These are phyloP conservation scores for Heracleum sosnowskyi DNA, from an alignment of 129 eudicot genomes.

Conservation along the genomic window DNA sequence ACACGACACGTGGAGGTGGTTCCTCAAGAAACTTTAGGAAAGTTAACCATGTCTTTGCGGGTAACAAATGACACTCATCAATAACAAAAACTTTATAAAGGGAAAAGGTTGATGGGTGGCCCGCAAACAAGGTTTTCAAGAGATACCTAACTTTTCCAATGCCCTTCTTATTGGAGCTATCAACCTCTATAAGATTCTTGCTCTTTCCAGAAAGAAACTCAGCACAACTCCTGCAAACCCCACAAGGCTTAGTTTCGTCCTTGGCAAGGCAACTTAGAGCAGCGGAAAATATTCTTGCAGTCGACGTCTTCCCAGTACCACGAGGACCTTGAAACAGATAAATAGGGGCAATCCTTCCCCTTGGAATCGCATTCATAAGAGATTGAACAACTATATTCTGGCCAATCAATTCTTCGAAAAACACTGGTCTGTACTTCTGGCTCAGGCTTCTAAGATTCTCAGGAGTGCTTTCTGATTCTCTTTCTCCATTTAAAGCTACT, in stretches of 20 bases:
- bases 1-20: conserved; percentile 59
- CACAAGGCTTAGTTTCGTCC: conserved; percentile 79
- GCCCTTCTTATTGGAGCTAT: conserved; percentile 68
- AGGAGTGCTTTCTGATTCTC: conserved; percentile 46
- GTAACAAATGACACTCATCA: conserved; percentile 83
- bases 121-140: conserved; percentile 40
- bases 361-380: conserved; percentile 54
- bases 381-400: conserved; percentile 77
- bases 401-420: conserved; percentile 80
- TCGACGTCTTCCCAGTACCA: conserved; percentile 89
- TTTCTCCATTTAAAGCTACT: conserved; percentile 51
- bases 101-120: conserved; percentile 40
- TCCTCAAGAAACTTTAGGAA: conserved; percentile 79
- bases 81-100: conserved; percentile 53
- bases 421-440: conserved; percentile 75
- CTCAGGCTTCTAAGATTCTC: conserved; percentile 67
- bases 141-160: conserved; percentile 40
- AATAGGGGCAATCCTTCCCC: conserved; percentile 64
- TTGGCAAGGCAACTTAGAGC: conserved; percentile 82
- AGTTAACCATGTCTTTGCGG: conserved; percentile 80
- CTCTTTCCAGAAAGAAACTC: conserved; percentile 63
- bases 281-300: conserved; percentile 69
- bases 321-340: conserved; percentile 94
- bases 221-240: conserved; percentile 69
- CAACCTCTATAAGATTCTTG: conserved; percentile 54